Evolutionary conservation across 495 filamentous ascomycete genomes (phyloP).

Genomic region (Aspergillus avenaceus): DNA sequence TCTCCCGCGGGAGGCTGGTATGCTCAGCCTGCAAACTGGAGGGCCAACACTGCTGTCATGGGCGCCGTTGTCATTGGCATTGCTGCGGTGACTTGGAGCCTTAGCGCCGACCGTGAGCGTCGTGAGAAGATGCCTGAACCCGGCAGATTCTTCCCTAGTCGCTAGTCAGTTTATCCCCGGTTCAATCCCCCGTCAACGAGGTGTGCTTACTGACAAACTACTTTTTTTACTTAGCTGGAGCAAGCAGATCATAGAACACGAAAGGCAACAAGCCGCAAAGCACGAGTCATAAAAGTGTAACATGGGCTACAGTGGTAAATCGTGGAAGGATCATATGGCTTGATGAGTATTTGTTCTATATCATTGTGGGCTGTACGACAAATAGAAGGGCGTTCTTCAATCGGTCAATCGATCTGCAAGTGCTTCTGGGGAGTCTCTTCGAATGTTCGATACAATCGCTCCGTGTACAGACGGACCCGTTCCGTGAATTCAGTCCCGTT

Average conservation of each 20-base stretch:
- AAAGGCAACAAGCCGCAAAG: constrained; percentile 55
- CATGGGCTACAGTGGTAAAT: constrained; percentile 12
- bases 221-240: constrained; percentile 64
- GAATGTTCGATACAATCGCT: constrained; percentile 42
- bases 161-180: constrained; percentile 65
- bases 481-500: constrained; percentile 60
- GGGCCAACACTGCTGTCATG: constrained; percentile 84
- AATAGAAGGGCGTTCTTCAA: constrained; percentile 43
- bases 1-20: constrained; percentile 98
- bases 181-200: constrained; percentile 4
- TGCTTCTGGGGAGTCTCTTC: constrained; percentile 44
- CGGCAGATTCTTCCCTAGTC: constrained; percentile 86
- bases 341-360: constrained; percentile 33
- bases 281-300: constrained; percentile 46
- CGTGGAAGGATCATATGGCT: constrained; percentile 21
- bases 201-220: constrained; percentile 15
- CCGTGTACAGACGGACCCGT: constrained; percentile 50
- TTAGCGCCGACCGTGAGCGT: constrained; percentile 79
- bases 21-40: constrained; percentile 90
- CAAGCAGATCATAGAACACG: constrained; percentile 85
- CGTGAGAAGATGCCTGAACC: constrained; percentile 82
- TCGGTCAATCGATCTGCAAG: constrained; percentile 43
- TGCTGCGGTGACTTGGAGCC: constrained; percentile 65
- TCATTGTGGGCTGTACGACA: constrained; percentile 42
- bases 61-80: constrained; percentile 68